Base-by-base conservation (phyloP, 83 land plant genomes). In the Thuja plicata region DNA sequence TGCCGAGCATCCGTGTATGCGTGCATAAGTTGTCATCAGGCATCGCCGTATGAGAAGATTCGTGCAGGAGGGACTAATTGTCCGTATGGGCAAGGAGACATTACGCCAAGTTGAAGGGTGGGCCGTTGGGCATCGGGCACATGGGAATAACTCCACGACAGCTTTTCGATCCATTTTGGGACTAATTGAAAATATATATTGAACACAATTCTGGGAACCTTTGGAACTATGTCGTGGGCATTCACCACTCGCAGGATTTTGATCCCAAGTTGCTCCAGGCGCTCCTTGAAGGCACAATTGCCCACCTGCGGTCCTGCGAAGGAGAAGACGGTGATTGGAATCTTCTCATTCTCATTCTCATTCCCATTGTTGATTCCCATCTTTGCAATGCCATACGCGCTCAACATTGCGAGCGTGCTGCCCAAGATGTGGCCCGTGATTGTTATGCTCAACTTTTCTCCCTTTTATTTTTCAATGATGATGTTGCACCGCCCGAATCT, bases 361-460 rank as follows among this genome's bases (percentile, higher is more conserved):
- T 1, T 10, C 52, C 10, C 52, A 11, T 48, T 0, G 52, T 48
- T 48, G 52, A 89, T n/a, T 19, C 91, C 89, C 78, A 88, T 80
- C 74, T 95, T 94, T 4, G 93, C 95, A 0, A 95, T 43, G 79
- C 94, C 96, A 77, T 91, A 95, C 4, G 94, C 96, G 79, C 89
- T 90, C 40, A 38, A 38, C 40, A 38, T 38, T 38, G 40, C 40
- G 2, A 38, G 40, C 40, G 40, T 93, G 32, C 93, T 90, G 0
- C 97, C 97, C 2, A 94, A 89, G 89, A 94, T 92, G 78, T 93
- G 94, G 6, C 94, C 96, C 2, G 93, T 91, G 76, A 92, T 84
- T 89, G 54, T 91, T 88, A 0, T 86, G 84, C 40, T 38, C 40
- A 38, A 2, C 40, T 38, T 38, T 38, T 38, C 40, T 38, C 40